phyloP scores from a whole-genome alignment of 805 yeast species.

The Cyberlindnera amylophila region DNA sequence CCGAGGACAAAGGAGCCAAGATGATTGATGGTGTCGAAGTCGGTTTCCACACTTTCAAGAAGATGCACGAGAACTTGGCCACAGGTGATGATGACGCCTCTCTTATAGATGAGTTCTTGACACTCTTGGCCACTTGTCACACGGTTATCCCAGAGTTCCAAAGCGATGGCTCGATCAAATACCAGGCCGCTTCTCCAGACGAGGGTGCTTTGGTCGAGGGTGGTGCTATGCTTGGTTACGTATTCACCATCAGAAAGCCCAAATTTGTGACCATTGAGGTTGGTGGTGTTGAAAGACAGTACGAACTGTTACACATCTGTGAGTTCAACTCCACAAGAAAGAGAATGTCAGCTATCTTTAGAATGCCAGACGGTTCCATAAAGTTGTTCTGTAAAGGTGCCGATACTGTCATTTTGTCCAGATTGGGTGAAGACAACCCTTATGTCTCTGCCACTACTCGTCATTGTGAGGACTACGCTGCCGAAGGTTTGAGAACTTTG shows the following conservation, averaged over 20 bases:
- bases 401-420: constrained; percentile 89
- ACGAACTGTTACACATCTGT: constrained; percentile 83
- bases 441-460: constrained; percentile 77
- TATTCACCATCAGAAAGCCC: constrained; percentile 82
- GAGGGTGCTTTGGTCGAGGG: constrained; percentile 99
- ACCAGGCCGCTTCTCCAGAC: constrained; percentile 99
- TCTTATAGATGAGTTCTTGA: constrained; percentile 70
- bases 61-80: constrained; percentile 47
- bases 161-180: constrained; percentile 65
- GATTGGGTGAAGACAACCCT: constrained; percentile 70
- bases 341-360: constrained; percentile 92
- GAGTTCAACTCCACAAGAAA: constrained; percentile 97
- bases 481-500: constrained; percentile 90
- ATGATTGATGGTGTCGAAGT: constrained; percentile 75
- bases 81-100: constrained; percentile 43
- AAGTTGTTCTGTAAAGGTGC: constrained; percentile 95
- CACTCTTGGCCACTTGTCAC: constrained; percentile 87
- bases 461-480: constrained; percentile 94
- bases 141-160: constrained; percentile 92
- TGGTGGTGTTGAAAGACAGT: constrained; percentile 47
- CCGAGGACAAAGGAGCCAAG: constrained; percentile 81
- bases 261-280: constrained; percentile 66
- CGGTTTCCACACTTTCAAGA: constrained; percentile 72
- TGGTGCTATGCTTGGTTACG: constrained; percentile 84
- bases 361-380: constrained; percentile 91